A percentile compares a stretch with the other conserved stretches of the same genome.
phyloP scores from a whole-genome alignment of 345 rosid genomes.

The Brassica napus region DNA sequence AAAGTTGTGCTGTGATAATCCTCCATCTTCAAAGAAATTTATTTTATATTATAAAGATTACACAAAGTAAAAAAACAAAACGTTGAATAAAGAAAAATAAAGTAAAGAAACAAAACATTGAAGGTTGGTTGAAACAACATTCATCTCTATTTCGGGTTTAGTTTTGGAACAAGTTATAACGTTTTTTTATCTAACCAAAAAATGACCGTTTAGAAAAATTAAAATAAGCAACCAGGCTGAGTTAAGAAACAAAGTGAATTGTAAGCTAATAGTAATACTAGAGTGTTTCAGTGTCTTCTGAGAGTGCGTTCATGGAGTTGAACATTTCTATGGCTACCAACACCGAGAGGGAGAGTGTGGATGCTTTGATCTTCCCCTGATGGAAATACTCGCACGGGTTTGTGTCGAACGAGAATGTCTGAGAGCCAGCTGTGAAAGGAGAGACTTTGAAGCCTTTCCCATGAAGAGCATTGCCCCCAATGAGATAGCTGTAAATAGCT shows the following conservation, averaged over 20 bases:
- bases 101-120: too few relatives aligned
- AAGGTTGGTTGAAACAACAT: too few relatives aligned
- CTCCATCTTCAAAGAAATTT: too few relatives aligned
- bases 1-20: too few relatives aligned
- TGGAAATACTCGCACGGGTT: constrained; percentile 87
- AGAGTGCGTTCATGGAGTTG: constrained; percentile 90
- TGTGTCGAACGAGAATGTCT: constrained; percentile 47
- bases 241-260: constrained; percentile 5
- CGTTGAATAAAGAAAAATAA: too few relatives aligned
- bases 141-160: too few relatives aligned
- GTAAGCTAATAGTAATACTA: neutral
- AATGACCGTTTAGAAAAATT: too few relatives aligned
- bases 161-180: too few relatives aligned
- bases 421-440: constrained; percentile 79
- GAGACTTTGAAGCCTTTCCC: constrained; percentile 69
- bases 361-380: constrained; percentile 81
- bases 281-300: constrained; percentile 45
- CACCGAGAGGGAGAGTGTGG: constrained; percentile 84
- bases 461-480: constrained; percentile 79
- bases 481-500: constrained; percentile 75
- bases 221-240: too few relatives aligned
- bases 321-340: constrained; percentile 97
- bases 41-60: too few relatives aligned
- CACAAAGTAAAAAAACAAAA: too few relatives aligned
- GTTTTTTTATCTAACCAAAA: too few relatives aligned